Conservation (phyloP, 2,329 filamentous ascomycete genomes). For the Cercospora brassicicola region DNA sequence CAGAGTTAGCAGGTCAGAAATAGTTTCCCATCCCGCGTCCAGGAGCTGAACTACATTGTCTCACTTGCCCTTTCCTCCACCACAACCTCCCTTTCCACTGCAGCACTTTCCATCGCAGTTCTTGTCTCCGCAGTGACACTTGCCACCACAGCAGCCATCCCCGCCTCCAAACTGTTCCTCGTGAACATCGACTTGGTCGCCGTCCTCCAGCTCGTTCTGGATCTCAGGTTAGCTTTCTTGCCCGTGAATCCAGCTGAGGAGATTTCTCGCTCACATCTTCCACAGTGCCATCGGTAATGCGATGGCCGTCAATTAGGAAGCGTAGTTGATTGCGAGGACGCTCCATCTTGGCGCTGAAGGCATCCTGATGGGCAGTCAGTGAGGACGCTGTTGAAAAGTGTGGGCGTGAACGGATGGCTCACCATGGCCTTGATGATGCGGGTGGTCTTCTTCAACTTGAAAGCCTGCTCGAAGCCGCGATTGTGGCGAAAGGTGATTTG, state of each 20-base stretch:
- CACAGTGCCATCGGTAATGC: constrained; percentile 25
- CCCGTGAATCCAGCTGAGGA: background rate
- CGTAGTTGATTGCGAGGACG: constrained; percentile 18
- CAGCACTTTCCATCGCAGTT: constrained; percentile 13
- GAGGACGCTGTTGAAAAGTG: background rate
- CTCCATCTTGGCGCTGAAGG: constrained; percentile 22
- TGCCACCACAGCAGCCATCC: constrained; percentile 2
- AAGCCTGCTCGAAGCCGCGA: constrained; percentile 23
- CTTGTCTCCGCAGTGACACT: constrained; percentile 7
- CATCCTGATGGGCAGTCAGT: constrained; percentile 10
- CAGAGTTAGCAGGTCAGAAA: background rate
- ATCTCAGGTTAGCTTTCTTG: constrained; percentile 1
- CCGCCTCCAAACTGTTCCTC: constrained; percentile 30
- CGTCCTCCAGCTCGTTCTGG: constrained; percentile 30
- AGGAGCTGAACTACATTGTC: background rate
- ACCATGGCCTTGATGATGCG: constrained; percentile 32
- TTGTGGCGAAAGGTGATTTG: constrained; percentile 26
- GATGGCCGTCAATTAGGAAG: constrained; percentile 31
- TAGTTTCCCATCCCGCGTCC: background rate
- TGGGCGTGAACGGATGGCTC: background rate
- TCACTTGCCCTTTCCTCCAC: constrained; percentile 8
- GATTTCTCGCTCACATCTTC: constrained; percentile 21
- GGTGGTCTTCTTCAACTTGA: constrained; percentile 32
- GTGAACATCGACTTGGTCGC: constrained; percentile 28
- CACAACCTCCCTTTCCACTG: constrained; percentile 8